Conservation (phyloP, 1,284 basidiomycete genomes). For the Pisolithus thermaeus region DNA sequence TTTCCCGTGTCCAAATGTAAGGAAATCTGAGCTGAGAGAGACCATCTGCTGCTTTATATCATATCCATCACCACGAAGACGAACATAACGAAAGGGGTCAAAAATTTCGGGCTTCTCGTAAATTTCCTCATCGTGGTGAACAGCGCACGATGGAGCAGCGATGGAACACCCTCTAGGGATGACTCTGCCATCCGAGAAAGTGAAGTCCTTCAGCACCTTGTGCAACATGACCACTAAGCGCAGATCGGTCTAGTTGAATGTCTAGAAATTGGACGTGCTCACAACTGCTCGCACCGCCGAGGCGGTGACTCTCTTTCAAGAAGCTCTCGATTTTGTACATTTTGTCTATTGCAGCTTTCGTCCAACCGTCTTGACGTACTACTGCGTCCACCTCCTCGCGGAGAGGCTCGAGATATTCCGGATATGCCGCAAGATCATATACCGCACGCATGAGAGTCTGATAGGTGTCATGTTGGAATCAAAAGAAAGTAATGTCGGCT, state of each 20-base stretch:
- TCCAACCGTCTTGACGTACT: constrained; percentile 36
- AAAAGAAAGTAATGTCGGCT: no score
- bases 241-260: not conserved
- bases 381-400: constrained; percentile 36
- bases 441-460: constrained; percentile 32
- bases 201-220: constrained; percentile 28
- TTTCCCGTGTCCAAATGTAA: constrained; percentile 28
- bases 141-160: constrained; percentile 1
- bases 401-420: constrained; percentile 31
- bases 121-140: constrained; percentile 19
- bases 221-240: constrained; percentile 27
- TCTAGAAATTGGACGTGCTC: constrained; percentile 1
- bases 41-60: constrained; percentile 17
- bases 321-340: constrained; percentile 35
- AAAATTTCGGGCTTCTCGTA: constrained; percentile 22
- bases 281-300: constrained; percentile 19
- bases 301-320: constrained; percentile 28
- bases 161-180: constrained; percentile 30
- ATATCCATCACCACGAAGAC: not conserved
- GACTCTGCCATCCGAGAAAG: constrained; percentile 33
- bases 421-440: constrained; percentile 33
- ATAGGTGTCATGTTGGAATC: not conserved
- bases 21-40: constrained; percentile 19
- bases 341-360: constrained; percentile 28
- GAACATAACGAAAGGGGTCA: constrained; percentile 24